Evolutionary conservation across 148 eudicot genomes (phyloP), one percentile per base, ranked within the genome.

Genomic region (Rhododendron ferrugineum): DNA sequence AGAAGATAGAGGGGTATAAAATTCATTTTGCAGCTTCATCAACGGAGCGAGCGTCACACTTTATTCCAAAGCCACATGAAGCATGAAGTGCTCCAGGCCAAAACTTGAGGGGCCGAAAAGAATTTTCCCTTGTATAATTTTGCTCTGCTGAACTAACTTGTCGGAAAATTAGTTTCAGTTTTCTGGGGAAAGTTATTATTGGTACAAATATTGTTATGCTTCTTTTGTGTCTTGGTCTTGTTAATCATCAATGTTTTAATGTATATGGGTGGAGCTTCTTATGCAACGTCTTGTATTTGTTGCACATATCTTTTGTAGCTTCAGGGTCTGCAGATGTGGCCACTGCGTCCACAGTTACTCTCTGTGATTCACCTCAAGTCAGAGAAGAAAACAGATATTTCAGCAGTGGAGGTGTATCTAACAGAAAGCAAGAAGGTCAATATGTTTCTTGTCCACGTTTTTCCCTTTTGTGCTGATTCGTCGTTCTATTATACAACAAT

Each of bases 371-470:
- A 77, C 26, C 80, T 77, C 32, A 42, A 2, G 80, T 30, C 16
- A 77, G 28, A 18, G 50, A 75, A 75, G 79, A 77, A 42, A 42
- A 42, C 52, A 40, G 50, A 8, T 44, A 42, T 40, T 77, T 23
- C 80, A 77, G 13, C 49, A 22, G 80, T 77, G 80, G 28, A 42
- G 52, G 23, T 23, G 50, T 46, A 77, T 23, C 52, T 23, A 22
- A 42, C 22, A 77, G 30, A 77, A n/a, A 77, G 80, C 50, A 37
- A 34, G n/a, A 77, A 77, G 80, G 80, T 77, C 80, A 77, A 77
- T 40, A 77, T 77, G 80, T 77, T 77, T 11, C 50, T 42, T 5
- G 5, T 75, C n/a, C 34, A 66, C 73, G 2, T 66, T 66, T 66
- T 66, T 26, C 32, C 73, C 14, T 66, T 26, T 26, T 26, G 3